phyloP scores from a whole-genome alignment of 2,329 filamentous ascomycete genomes.

The Seiridium unicorne region DNA sequence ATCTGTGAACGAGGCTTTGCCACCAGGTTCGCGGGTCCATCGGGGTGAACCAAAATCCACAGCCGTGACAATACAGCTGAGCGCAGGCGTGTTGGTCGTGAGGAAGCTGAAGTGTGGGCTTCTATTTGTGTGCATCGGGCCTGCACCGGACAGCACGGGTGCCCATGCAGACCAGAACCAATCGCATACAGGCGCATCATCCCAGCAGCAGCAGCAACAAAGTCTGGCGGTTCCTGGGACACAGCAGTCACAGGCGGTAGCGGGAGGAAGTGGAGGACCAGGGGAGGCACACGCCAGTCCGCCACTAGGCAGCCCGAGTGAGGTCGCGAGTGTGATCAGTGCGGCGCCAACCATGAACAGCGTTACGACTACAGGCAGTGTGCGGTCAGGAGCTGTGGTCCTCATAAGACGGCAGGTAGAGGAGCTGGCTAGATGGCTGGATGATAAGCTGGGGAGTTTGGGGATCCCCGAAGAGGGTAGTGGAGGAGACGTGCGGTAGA shows the following conservation, averaged over 20 bases:
- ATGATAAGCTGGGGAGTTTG: slow-evolving; percentile 56
- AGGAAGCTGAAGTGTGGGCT: slow-evolving; percentile 57
- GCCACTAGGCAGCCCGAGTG: slow-evolving; percentile 35
- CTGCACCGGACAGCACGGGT: slow-evolving; percentile 29
- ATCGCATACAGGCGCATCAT: slow-evolving; percentile 7
- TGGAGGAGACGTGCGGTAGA: slow-evolving; percentile 14
- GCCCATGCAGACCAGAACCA: slow-evolving; percentile 5
- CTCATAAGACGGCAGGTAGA: slow-evolving; percentile 55
- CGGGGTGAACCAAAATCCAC: slow-evolving; percentile 21
- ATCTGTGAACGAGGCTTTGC: slow-evolving; percentile 40
- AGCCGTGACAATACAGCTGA: slow-evolving; percentile 58
- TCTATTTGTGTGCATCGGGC: slow-evolving; percentile 60
- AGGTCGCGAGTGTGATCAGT: slow-evolving; percentile 46
- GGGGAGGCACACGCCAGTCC: slow-evolving; percentile 28
- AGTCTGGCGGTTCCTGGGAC: slow-evolving; percentile 16
- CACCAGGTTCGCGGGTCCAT: slow-evolving; percentile 15
- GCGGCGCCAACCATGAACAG: slow-evolving; percentile 42
- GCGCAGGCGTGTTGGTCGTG: slow-evolving; percentile 58
- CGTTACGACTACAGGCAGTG: slow-evolving; percentile 31
- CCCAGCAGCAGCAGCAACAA: slow-evolving; percentile 6
- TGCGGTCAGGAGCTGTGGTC: slow-evolving; percentile 44
- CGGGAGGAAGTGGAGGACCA: background rate
- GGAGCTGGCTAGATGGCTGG: slow-evolving; percentile 58
- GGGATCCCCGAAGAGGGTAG: slow-evolving; percentile 51
- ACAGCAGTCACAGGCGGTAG: background rate